Conservation (phyloP, 768 basidiomycete species). For the Mrakia frigida region DNA sequence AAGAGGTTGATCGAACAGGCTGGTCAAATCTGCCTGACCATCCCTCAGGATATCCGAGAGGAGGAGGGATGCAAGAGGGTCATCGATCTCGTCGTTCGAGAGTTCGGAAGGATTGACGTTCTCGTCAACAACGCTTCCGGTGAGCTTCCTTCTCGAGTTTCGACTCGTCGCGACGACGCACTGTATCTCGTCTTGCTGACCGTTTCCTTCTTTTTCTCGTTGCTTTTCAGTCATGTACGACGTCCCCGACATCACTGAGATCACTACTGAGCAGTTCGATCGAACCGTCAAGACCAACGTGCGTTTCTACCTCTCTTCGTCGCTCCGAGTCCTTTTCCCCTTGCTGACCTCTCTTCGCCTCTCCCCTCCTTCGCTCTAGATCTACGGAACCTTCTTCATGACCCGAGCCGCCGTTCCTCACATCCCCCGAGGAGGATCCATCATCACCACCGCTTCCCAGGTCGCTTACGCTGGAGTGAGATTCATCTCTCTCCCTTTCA, state of each 20-base stretch:
- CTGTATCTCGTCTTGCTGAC: too few species aligned
- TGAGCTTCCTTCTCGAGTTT: too few species aligned
- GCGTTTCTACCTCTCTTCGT: background rate
- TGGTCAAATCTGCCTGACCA: conserved; percentile 38
- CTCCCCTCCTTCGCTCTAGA: background rate
- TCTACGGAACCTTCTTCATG: conserved; percentile 33
- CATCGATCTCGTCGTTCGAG: conserved; percentile 40
- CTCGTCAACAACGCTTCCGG: conserved; percentile 25
- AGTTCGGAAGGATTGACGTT: conserved; percentile 12
- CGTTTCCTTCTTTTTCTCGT: too few species aligned
- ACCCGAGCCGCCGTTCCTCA: conserved; percentile 30
- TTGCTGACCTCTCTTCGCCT: background rate
- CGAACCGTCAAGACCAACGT: conserved; percentile 27
- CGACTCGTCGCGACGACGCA: too few species aligned
- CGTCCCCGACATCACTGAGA: conserved; percentile 18
- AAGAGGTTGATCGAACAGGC: conserved; percentile 8
- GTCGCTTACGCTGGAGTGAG: conserved; percentile 42
- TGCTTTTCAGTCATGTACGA: conserved; percentile 25
- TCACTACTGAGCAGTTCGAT: conserved; percentile 32
- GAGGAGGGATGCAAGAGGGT: conserved; percentile 43
- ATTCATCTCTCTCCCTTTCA: background rate
- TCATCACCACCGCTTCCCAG: conserved; percentile 32
- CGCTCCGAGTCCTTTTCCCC: background rate
- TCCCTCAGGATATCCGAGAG: conserved; percentile 44
- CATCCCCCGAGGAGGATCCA: conserved; percentile 21